Evolutionary conservation across 2,329 filamentous ascomycete genomes (phyloP).

Genomic region (Clonostachys sp.): DNA sequence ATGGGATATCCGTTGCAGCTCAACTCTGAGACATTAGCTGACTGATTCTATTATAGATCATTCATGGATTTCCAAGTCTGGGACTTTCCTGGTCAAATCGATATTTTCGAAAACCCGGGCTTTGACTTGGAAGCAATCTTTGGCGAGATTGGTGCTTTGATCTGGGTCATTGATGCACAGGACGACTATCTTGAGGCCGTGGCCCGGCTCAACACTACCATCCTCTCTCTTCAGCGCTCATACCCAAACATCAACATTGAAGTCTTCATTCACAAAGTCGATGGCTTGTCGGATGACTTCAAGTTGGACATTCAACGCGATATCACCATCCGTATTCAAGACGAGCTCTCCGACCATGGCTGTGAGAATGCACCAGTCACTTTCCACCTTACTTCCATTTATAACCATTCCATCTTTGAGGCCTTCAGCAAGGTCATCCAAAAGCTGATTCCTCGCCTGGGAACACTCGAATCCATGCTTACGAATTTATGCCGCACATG

Average conservation of each 20-base stretch:
- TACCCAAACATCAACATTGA: constrained; percentile 96
- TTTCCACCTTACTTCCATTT: constrained; percentile 96
- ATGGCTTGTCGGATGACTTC: constrained; percentile 95
- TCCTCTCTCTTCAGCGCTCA: constrained; percentile 79
- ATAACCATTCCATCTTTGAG: constrained; percentile 97
- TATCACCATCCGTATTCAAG: constrained; percentile 92
- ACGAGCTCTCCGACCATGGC: constrained; percentile 89
- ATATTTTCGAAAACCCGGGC: constrained; percentile 78
- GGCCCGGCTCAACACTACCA: constrained; percentile 79
- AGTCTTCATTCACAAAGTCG: constrained; percentile 98
- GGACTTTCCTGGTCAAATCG: constrained; percentile 94
- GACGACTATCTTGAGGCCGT: constrained; percentile 96
- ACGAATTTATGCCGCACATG: constrained; percentile 92
- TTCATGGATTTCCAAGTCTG: constrained; percentile 99
- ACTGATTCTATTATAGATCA: constrained; percentile 51
- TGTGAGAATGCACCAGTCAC: constrained; percentile 91
- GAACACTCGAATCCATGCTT: constrained; percentile 87
- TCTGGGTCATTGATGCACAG: constrained; percentile 98
- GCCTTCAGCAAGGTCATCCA: constrained; percentile 98
- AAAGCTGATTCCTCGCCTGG: constrained; percentile 89
- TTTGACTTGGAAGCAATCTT: constrained; percentile 95
- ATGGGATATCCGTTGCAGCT: neutral
- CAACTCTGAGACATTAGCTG: neutral
- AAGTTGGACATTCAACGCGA: constrained; percentile 94
- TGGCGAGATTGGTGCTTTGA: constrained; percentile 86